A percentile compares a stretch with the other conserved stretches of the same genome.
Evolutionary conservation across 495 filamentous ascomycete genomes (phyloP).

Genomic region (Xylaria flabelliformis): DNA sequence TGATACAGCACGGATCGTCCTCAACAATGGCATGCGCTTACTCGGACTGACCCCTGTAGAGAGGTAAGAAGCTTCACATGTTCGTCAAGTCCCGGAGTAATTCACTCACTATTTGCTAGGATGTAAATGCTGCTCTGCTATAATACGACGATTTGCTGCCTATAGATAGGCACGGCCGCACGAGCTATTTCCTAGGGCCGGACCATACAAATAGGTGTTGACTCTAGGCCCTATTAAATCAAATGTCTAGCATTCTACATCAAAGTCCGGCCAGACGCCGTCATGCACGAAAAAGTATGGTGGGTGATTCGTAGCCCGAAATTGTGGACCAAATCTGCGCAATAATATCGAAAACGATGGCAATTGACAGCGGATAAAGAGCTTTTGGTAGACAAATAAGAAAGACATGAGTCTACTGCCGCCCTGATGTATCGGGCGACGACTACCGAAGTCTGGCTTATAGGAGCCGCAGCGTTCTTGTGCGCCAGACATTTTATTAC

Average conservation of each 20-base stretch:
- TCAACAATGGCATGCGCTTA: constrained; percentile 84
- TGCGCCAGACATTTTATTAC: neutral
- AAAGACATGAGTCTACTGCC: constrained; percentile 22
- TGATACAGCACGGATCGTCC: constrained; percentile 74
- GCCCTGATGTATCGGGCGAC: neutral
- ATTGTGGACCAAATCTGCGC: neutral
- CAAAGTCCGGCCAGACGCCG: neutral
- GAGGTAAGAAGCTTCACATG: constrained; percentile 49
- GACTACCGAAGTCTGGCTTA: neutral
- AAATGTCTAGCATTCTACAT: neutral
- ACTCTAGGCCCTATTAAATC: neutral
- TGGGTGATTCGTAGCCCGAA: constrained; percentile 7
- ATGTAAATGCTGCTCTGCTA: constrained; percentile 19
- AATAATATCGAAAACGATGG: neutral
- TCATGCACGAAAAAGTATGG: neutral
- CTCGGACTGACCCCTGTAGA: constrained; percentile 80
- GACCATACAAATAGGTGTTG: constrained; percentile 2
- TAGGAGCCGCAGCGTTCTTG: neutral
- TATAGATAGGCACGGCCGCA: neutral
- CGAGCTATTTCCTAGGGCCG: neutral
- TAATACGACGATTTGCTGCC: neutral
- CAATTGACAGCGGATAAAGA: neutral
- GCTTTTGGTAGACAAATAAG: constrained; percentile 17
- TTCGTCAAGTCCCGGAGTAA: neutral
- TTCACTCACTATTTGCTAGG: constrained; percentile 11